Evolutionary conservation across 257 asterid species (phyloP).

Genomic region (Nicotiana obtusifolia): DNA sequence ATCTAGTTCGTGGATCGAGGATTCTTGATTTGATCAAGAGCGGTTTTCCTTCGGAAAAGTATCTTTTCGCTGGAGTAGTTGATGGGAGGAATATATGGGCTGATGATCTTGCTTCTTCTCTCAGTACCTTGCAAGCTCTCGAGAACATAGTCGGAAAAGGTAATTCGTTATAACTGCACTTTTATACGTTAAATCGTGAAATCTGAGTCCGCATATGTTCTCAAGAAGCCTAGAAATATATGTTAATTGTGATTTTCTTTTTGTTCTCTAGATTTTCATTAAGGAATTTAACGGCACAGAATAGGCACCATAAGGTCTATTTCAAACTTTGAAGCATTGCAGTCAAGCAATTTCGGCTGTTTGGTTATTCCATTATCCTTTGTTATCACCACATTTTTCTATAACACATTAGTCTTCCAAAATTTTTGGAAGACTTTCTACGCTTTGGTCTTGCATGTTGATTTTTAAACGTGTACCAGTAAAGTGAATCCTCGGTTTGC

Average conservation of each 20-base stretch:
- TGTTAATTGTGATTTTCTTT: neutral
- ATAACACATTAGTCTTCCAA: neutral
- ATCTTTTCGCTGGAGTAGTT: conserved; percentile 91
- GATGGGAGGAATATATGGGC: conserved; percentile 99
- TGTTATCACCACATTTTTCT: neutral
- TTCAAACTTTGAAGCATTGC: neutral
- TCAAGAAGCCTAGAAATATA: no score
- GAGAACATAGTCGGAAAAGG: conserved; percentile 92
- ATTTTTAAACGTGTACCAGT: neutral
- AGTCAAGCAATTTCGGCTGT: neutral
- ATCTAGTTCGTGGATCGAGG: conserved; percentile 63
- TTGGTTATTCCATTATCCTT: neutral
- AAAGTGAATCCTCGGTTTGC: neutral
- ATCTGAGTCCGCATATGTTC: neutral
- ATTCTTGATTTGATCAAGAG: conserved; percentile 73
- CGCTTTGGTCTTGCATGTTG: neutral
- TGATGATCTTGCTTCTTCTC: conserved; percentile 73
- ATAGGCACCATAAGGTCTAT: neutral
- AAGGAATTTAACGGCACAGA: neutral
- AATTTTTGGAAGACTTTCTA: neutral
- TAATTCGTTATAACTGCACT: conserved; percentile 7
- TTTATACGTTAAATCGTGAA: neutral
- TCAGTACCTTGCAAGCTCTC: conserved; percentile 51
- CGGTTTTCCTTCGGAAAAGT: conserved; percentile 80
- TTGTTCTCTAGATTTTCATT: neutral